Evolutionary conservation across 129 eudicot species (phyloP).

Genomic region (Cynara cardunculus): DNA sequence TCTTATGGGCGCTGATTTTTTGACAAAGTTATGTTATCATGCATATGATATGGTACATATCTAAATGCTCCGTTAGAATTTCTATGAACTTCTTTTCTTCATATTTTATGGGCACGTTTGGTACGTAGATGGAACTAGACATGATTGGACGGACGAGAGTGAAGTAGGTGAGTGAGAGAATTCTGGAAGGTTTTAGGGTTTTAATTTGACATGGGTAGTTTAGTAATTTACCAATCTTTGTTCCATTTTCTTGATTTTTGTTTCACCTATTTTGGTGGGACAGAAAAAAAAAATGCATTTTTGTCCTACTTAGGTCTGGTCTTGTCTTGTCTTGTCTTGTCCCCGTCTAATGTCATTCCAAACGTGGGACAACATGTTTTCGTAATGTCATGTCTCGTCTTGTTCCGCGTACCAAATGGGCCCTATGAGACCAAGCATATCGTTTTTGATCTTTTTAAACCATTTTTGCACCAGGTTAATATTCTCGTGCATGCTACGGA

Average conservation of each 20-base stretch:
- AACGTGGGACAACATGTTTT: too few relatives aligned
- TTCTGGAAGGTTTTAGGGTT: neutral
- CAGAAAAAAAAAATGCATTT: neutral
- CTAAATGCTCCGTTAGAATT: neutral
- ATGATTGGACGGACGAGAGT: neutral
- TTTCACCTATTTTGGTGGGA: neutral
- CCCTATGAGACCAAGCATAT: too few relatives aligned
- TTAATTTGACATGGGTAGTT: neutral
- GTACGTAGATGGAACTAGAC: neutral
- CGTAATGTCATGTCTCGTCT: too few relatives aligned
- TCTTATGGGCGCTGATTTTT: constrained; percentile 57
- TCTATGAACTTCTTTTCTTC: neutral
- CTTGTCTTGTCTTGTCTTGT: too few relatives aligned
- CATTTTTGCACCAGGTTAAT: constrained; percentile 58
- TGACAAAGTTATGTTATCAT: constrained; percentile 60
- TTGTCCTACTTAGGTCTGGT: too few relatives aligned
- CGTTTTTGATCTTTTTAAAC: neutral
- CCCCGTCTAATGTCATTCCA: too few relatives aligned
- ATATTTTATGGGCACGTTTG: neutral
- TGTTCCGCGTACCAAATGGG: neutral
- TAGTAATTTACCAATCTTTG: neutral
- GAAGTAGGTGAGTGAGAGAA: neutral
- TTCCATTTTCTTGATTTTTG: neutral
- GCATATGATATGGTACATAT: constrained; percentile 75
- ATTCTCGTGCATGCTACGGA: constrained; percentile 78